phyloP scores from a whole-genome alignment of 441 rosid genomes.

The Mallotus japonicus region DNA sequence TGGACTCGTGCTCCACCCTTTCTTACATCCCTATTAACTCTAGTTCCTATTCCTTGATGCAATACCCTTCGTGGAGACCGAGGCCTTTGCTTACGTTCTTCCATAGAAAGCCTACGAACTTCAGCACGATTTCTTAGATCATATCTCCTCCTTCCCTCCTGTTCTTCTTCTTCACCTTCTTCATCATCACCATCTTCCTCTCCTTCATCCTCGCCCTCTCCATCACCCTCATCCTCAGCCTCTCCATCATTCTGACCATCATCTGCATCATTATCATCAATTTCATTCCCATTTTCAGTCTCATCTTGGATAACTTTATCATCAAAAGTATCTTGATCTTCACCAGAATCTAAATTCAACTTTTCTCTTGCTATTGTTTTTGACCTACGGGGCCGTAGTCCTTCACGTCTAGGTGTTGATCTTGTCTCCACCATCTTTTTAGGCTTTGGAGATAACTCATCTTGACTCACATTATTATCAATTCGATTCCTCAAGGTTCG shows the following conservation, averaged over 20 bases:
- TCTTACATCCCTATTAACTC: slow-evolving; percentile 82
- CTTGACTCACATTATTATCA: slow-evolving; percentile 53
- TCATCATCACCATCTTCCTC: slow-evolving; percentile 40
- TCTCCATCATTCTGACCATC: slow-evolving; percentile 51
- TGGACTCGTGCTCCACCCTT: slow-evolving; percentile 94
- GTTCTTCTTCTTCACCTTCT: slow-evolving; percentile 69
- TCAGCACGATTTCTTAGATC: slow-evolving; percentile 97
- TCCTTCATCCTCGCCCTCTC: slow-evolving; percentile 57
- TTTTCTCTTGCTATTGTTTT: slow-evolving; percentile 50
- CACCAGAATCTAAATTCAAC: slow-evolving; percentile 57
- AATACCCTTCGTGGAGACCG: slow-evolving; percentile 93
- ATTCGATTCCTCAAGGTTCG: slow-evolving; percentile 56
- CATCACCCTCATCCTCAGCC: slow-evolving; percentile 61
- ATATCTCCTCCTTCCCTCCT: slow-evolving; percentile 93
- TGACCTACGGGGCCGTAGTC: slow-evolving; percentile 91
- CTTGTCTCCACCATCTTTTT: slow-evolving; percentile 50
- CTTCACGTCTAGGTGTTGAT: slow-evolving; percentile 91
- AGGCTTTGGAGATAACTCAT: slow-evolving; percentile 56
- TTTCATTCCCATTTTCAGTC: slow-evolving; percentile 82
- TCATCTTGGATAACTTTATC: slow-evolving; percentile 76
- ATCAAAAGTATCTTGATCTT: slow-evolving; percentile 71
- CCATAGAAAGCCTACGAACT: slow-evolving; percentile 76
- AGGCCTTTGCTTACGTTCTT: slow-evolving; percentile 75
- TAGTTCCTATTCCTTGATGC: slow-evolving; percentile 95
- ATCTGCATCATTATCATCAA: slow-evolving; percentile 65